Evolutionary conservation across 164 flowering plant species (phyloP), one percentile per base, ranked within the genome.

Genomic region (Piper betle): DNA sequence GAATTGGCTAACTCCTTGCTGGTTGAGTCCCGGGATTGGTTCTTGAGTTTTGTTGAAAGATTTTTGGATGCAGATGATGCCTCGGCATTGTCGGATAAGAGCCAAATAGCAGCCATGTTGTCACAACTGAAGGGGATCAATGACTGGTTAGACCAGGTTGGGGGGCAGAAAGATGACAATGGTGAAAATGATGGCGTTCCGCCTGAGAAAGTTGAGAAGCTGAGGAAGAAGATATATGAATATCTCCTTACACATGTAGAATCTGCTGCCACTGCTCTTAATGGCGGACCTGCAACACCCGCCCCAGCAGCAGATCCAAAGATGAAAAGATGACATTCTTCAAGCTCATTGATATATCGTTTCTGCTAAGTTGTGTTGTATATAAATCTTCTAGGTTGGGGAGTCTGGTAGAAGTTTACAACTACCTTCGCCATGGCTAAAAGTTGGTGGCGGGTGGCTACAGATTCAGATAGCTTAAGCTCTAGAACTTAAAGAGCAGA

Each of bases 191-290:
- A 72, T 40, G 63, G 41, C 37, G 70, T 85, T 17, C 69, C 85
- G 3, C 58, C 77, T 0, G 99, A 94, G 62, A 88, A 89, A 6
- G 68, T 83, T 1, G 97, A 91, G 40, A 68, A 85, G 73, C 69
- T 94, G 60, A 77, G 95, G 68, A 93, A 93, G 85, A 93, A 93
- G 77, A 93, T 93, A 37, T 93, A 93, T 37, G 96, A 86, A 64
- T 88, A 94, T 73, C 91, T 94, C 59, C 96, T 94, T 0, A 84
- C 89, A 0, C 96, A 94, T 56, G 96, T 94, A 4, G 99, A 94
- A 61, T 85, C 93, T 17, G 99, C 99, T 43, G 97, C 99, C 2
- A 84, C 90, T 41, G 99, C 97, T 20, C 85, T 90, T 17, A 86
- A 94, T 38, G 71, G 79, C 56, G 80, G 84, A 53, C 61, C 52